Conservation (phyloP, 768 basidiomycete genomes). For the Suillus alpinus region DNA sequence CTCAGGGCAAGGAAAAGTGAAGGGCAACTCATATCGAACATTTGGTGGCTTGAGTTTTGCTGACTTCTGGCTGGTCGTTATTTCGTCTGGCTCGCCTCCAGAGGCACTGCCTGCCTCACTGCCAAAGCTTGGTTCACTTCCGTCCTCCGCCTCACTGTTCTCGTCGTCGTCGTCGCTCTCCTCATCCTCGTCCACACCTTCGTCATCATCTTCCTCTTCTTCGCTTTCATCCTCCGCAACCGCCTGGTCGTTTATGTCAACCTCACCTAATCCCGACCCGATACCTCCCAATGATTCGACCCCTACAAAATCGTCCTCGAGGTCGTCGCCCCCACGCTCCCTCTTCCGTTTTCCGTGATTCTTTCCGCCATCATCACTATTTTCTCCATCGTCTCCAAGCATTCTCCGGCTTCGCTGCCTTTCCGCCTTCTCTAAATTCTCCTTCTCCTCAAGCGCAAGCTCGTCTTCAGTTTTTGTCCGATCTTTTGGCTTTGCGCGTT, state of each 20-base stretch:
- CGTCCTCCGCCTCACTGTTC: slow-evolving; percentile 38
- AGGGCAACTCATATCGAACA: slow-evolving; percentile 71
- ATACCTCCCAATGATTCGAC: slow-evolving; percentile 36
- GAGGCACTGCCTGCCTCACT: slow-evolving; percentile 31
- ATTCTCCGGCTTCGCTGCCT: slow-evolving; percentile 73
- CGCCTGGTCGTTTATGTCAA: slow-evolving; percentile 37
- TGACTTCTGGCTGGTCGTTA: slow-evolving; percentile 33
- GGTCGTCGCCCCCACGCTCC: slow-evolving; percentile 74
- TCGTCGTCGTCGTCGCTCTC: slow-evolving; percentile 32
- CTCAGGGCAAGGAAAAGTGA: slow-evolving; percentile 86
- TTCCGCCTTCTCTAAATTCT: slow-evolving; percentile 84
- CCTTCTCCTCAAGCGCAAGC: slow-evolving; percentile 83
- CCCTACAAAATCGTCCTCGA: slow-evolving; percentile 82
- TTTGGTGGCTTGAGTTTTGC: slow-evolving; percentile 28
- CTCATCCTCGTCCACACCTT: slow-evolving; percentile 30
- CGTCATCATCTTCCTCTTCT: slow-evolving; percentile 29
- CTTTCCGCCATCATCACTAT: slow-evolving; percentile 52
- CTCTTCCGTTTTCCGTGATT: slow-evolving; percentile 45
- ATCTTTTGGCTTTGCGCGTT: slow-evolving; percentile 91
- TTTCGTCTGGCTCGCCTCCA: slow-evolving; percentile 42
- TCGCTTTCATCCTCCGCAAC: slow-evolving; percentile 29
- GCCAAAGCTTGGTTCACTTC: slow-evolving; percentile 19
- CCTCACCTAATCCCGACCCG: slow-evolving; percentile 35
- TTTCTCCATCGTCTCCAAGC: slow-evolving; percentile 74
- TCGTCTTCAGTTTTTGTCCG: slow-evolving; percentile 97